These are phyloP conservation scores for Saturnispora zaruensis DNA, from an alignment of 805 yeast species.

Conservation along the genomic window DNA sequence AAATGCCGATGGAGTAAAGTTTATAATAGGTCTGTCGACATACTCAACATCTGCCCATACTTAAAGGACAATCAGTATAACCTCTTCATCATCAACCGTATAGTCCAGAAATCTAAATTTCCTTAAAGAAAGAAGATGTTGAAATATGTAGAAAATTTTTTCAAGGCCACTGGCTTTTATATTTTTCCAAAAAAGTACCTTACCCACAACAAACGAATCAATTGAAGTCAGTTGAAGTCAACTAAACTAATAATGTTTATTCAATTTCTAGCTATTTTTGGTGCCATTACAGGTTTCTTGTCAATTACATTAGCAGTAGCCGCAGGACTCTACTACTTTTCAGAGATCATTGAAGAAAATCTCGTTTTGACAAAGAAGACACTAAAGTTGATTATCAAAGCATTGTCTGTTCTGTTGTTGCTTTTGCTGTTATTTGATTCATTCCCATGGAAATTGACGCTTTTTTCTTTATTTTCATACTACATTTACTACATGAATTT, in stretches of 20 bases:
- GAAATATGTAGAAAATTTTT: not conserved
- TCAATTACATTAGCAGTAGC: conserved; percentile 60
- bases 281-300: conserved; percentile 52
- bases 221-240: not conserved
- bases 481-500: conserved; percentile 70
- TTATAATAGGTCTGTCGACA: conserved; percentile 3
- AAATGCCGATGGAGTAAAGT: conserved; percentile 8
- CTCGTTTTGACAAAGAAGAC: conserved; percentile 74
- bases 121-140: conserved; percentile 1
- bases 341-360: conserved; percentile 91
- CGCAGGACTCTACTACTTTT: conserved; percentile 81
- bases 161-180: not conserved
- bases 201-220: not conserved
- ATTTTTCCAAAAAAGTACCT: not conserved
- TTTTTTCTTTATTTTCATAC: conserved; percentile 65
- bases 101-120: conserved; percentile 7
- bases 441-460: conserved; percentile 61
- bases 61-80: conserved; percentile 6
- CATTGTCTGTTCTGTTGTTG: conserved; percentile 45
- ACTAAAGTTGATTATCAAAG: conserved; percentile 53
- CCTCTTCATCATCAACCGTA: conserved; percentile 10
- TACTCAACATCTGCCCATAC: conserved; percentile 8
- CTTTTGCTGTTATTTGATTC: conserved; percentile 60
- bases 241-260: conserved; percentile 44
- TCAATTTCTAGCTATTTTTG: conserved; percentile 49